Percentiles rank a stretch among this genome's conserved stretches.
These are phyloP conservation scores for Fraxinus greggii DNA, from an alignment of 305 asterid genomes.

Conservation along the genomic window DNA sequence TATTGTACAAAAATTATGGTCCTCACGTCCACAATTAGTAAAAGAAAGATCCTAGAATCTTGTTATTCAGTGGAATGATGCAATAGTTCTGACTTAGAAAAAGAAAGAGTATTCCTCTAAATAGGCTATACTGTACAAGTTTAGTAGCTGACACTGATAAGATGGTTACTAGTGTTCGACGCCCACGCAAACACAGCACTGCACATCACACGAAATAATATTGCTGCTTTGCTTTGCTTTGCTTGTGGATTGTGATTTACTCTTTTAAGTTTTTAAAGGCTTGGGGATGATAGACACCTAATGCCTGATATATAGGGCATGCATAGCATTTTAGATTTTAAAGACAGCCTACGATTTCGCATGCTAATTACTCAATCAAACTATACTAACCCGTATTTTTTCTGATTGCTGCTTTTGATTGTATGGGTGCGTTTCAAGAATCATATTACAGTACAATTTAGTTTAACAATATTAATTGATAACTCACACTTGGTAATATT, in stretches of 20 bases:
- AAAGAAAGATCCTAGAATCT: slow-evolving; percentile 50
- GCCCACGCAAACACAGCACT: slow-evolving; percentile 60
- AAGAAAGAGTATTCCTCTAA: slow-evolving; percentile 2
- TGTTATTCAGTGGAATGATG: slow-evolving; percentile 47
- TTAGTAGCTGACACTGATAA: slow-evolving; percentile 54
- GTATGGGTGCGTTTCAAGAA: neutral
- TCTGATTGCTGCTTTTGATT: neutral
- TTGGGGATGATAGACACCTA: slow-evolving; percentile 7
- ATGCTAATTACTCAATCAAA: neutral
- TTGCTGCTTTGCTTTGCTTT: slow-evolving; percentile 9
- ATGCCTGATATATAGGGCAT: neutral
- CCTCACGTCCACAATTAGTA: slow-evolving; percentile 34
- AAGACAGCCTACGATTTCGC: neutral
- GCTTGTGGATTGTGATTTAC: slow-evolving; percentile 4
- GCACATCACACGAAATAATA: slow-evolving; percentile 22
- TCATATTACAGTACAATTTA: too few species aligned
- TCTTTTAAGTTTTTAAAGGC: slow-evolving; percentile 5
- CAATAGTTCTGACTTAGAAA: slow-evolving; percentile 23
- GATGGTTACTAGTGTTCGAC: slow-evolving; percentile 63
- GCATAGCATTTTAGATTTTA: neutral
- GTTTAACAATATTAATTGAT: too few species aligned
- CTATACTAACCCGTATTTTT: neutral
- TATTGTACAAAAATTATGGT: slow-evolving; percentile 2
- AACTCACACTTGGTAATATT: too few species aligned
- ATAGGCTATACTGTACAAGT: slow-evolving; percentile 14